Evolutionary conservation across 176 grass and related monocot species (phyloP), one percentile per base, ranked within the genome.

Genomic region (Cymbopogon citratus): DNA sequence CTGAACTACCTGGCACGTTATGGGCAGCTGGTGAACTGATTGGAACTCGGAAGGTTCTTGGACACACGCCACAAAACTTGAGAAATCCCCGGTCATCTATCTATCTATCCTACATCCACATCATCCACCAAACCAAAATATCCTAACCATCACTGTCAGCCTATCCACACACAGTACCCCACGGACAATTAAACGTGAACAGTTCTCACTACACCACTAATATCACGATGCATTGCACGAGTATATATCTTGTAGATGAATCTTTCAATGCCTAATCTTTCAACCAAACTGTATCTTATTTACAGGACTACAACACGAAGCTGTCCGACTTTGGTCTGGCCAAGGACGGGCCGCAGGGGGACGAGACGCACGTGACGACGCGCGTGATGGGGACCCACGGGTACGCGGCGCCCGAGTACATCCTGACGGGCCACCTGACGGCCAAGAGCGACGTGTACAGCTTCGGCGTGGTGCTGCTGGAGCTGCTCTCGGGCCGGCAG

Each of bases 371-470:
- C 0, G 90, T 97, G 80, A 92, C 92, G 16, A 97, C 95, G 2
- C 95, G 95, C 43, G 90, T 97, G 46, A 97, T 97, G 95, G 95
- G 95, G 4, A 97, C 95, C 0, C 86, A 91, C 0, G 95, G 95
- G 25, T 97, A 97, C 12, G 92, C 95, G 0, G 95, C 95, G 0
- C 95, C 95, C 0, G 95, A 97, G 80, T 97, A 97, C 43, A 87
- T 97, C 77, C 89, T 94, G 84, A 97, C 95, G 0, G 94, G 94
- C 0, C 95, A 97, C 49, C 88, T 97, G 2, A 97, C 95, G 0
- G 76, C 91, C 12, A 97, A 91, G 78, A 93, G 94, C 5, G 94
- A 97, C 14, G 94, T 97, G 6, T 97, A 97, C 61, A 91, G 91
- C 8, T 97, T 97, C 0, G 94, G 94, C 24, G 94, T 97, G 0